These are phyloP conservation scores for Phytophthora constricta DNA, from an alignment of 352 stramenopile species.

Conservation along the genomic window DNA sequence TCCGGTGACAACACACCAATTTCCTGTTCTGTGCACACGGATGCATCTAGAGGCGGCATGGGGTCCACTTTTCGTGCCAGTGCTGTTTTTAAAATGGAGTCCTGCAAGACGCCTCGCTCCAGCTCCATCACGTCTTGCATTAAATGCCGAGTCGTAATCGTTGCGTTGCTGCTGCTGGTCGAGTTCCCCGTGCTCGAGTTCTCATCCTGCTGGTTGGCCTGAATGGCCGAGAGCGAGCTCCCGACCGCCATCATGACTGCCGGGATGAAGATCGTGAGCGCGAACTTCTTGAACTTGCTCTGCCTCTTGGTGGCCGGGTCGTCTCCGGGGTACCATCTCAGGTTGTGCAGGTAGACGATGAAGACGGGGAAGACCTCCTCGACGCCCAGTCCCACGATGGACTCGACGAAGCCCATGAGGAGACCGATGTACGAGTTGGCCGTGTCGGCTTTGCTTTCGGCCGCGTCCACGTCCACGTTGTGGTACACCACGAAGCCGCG, in stretches of 20 bases:
- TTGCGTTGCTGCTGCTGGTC: neutral
- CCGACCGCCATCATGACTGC: conserved; percentile 62
- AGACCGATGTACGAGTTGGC: conserved; percentile 69
- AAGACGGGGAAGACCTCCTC: conserved; percentile 65
- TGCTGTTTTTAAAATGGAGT: conserved; percentile 41
- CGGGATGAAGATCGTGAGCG: conserved; percentile 64
- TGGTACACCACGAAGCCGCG: conserved; percentile 47
- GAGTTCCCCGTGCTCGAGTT: conserved; percentile 8
- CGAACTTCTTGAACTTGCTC: conserved; percentile 65
- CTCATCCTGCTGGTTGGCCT: conserved; percentile 61
- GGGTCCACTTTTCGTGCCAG: conserved; percentile 31
- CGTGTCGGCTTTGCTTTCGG: conserved; percentile 36
- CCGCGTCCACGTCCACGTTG: conserved; percentile 25
- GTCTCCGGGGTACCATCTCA: conserved; percentile 59
- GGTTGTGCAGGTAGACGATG: conserved; percentile 69
- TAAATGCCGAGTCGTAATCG: conserved; percentile 34
- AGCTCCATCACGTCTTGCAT: conserved; percentile 31
- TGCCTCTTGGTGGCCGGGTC: conserved; percentile 51
- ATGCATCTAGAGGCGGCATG: conserved; percentile 27
- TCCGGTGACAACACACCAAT: conserved; percentile 8
- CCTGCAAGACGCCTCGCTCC: conserved; percentile 1
- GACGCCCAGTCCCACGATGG: conserved; percentile 49
- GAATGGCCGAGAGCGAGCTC: conserved; percentile 57
- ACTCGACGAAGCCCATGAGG: conserved; percentile 69
- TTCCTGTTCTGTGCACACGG: conserved; percentile 19